Evolutionary conservation across 768 basidiomycete species (phyloP).

Genomic region (Auricularia auricula-judae): DNA sequence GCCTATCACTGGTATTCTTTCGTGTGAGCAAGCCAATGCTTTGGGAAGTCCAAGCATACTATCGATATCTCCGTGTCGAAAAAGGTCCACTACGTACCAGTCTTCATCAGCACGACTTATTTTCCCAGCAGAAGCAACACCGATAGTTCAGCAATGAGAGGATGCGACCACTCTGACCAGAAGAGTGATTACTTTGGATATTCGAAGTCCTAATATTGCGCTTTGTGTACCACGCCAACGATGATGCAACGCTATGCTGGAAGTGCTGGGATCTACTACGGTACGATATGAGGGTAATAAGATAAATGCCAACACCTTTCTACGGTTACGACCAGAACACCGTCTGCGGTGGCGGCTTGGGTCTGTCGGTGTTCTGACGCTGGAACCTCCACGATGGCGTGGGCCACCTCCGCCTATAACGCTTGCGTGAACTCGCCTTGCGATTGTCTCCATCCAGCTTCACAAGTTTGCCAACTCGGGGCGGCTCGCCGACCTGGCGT

Average conservation of each 20-base stretch:
- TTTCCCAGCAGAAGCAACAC: too few relatives aligned
- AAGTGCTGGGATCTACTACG: not conserved
- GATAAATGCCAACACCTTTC: not conserved
- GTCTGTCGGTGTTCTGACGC: not conserved
- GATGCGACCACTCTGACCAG: slow-evolving; percentile 43
- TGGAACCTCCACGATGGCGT: not conserved
- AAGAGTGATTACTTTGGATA: not conserved
- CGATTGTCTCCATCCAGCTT: not conserved
- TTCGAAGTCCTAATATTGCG: not conserved
- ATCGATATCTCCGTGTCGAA: too few relatives aligned
- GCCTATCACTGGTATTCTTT: too few relatives aligned
- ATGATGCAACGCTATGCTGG: not conserved
- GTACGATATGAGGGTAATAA: not conserved
- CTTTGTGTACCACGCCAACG: not conserved
- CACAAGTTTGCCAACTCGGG: not conserved
- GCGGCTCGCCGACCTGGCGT: too few relatives aligned
- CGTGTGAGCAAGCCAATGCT: too few relatives aligned
- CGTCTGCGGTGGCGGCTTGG: not conserved
- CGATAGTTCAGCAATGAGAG: slow-evolving; percentile 19
- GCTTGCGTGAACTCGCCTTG: not conserved
- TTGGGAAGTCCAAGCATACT: too few relatives aligned
- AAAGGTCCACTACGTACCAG: too few relatives aligned
- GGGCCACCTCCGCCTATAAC: not conserved
- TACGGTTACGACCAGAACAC: not conserved
- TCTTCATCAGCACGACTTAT: too few relatives aligned